Percentiles rank a stretch among this genome's conserved stretches.
Conservation (phyloP, 177 flowering plant genomes). For the Vitis hybrid region DNA sequence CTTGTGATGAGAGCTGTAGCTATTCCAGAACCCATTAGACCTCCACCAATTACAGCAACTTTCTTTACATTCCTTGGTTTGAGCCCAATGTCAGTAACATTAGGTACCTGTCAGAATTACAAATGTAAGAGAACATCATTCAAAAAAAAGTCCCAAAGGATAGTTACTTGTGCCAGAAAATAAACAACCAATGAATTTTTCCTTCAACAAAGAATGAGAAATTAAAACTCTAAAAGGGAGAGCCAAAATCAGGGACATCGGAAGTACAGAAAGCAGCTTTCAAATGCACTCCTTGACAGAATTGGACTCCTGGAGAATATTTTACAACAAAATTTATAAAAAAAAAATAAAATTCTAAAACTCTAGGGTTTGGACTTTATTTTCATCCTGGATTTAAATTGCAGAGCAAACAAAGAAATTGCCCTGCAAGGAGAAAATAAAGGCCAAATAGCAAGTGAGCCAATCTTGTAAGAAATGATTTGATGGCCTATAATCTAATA, state of each 20-base stretch:
- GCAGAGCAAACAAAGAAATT: too few relatives aligned
- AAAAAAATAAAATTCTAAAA: too few relatives aligned
- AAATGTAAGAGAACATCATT: neutral
- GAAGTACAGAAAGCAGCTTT: neutral
- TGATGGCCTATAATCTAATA: too few relatives aligned
- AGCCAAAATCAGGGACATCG: neutral
- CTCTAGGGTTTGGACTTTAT: too few relatives aligned
- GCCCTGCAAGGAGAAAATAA: too few relatives aligned
- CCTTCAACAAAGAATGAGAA: neutral
- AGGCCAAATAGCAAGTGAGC: too few relatives aligned
- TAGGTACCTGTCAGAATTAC: slow-evolving; percentile 64
- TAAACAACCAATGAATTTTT: neutral
- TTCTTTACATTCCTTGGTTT: slow-evolving; percentile 77
- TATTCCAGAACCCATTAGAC: slow-evolving; percentile 99
- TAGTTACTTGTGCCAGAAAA: neutral
- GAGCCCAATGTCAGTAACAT: slow-evolving; percentile 85
- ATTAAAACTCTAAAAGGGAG: neutral
- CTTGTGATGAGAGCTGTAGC: slow-evolving; percentile 82
- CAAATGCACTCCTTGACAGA: neutral
- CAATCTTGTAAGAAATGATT: too few relatives aligned
- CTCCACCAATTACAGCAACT: slow-evolving; percentile 98
- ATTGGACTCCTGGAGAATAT: neutral
- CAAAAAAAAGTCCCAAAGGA: slow-evolving; percentile 1
- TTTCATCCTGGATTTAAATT: too few relatives aligned
- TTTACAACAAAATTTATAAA: too few relatives aligned